Conservation (phyloP, 2,329 filamentous ascomycete genomes). For the Torrubiella hemipterigena region DNA sequence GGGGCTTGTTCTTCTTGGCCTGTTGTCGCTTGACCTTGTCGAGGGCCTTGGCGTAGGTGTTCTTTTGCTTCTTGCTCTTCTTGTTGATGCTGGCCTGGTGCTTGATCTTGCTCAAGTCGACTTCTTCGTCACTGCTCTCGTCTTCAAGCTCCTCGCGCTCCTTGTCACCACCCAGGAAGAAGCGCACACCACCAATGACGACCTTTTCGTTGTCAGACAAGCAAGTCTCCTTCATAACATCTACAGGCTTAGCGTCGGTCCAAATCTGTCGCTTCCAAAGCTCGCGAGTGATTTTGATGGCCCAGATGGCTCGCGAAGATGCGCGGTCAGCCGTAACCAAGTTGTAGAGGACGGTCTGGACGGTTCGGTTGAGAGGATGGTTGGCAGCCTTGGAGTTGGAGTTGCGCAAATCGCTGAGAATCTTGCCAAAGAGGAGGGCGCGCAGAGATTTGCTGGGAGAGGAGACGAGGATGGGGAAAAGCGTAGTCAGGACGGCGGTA, state of each 20-base stretch:
- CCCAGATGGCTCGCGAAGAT: slow-evolving; percentile 84
- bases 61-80: slow-evolving; percentile 81
- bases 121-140: slow-evolving; percentile 69
- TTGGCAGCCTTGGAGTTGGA: slow-evolving; percentile 82
- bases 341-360: slow-evolving; percentile 90
- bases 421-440: slow-evolving; percentile 74
- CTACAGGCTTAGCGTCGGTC: slow-evolving; percentile 90
- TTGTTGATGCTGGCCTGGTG: slow-evolving; percentile 91
- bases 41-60: slow-evolving; percentile 67
- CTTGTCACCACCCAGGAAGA: slow-evolving; percentile 93
- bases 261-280: slow-evolving; percentile 95
- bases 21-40: slow-evolving; percentile 74
- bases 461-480: slow-evolving; percentile 90
- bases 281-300: slow-evolving; percentile 88
- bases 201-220: slow-evolving; percentile 91
- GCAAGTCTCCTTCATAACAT: slow-evolving; percentile 92
- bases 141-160: slow-evolving; percentile 90
- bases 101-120: slow-evolving; percentile 69
- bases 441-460: slow-evolving; percentile 86
- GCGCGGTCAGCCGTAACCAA: slow-evolving; percentile 75
- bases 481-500: slow-evolving; percentile 66
- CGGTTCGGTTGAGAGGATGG: slow-evolving; percentile 82
- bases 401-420: slow-evolving; percentile 78
- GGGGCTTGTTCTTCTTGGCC: slow-evolving; percentile 76
- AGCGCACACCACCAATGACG: slow-evolving; percentile 72